Evolutionary conservation across 306 rosid genomes (phyloP).

Genomic region (Rosa chinensis): DNA sequence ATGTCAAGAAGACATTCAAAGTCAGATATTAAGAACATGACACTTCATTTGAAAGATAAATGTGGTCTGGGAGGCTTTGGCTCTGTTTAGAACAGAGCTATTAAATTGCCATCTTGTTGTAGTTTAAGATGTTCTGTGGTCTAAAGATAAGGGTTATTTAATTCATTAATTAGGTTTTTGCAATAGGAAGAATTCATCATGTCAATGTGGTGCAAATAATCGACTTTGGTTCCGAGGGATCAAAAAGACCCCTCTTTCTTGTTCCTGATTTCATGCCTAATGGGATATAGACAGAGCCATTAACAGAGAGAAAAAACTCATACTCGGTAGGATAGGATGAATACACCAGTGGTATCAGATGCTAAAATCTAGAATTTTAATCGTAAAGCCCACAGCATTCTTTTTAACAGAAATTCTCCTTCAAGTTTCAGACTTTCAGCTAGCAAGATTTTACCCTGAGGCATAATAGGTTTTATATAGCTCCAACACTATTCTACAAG

Average conservation of each 20-base stretch:
- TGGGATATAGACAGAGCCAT: not conserved
- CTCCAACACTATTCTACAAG: constrained; percentile 1
- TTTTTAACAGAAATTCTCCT: not conserved
- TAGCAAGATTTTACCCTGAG: constrained; percentile 4
- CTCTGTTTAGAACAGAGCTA: constrained; percentile 7
- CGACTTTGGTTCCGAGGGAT: not conserved
- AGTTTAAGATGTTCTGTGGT: not conserved
- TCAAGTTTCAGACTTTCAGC: constrained; percentile 11
- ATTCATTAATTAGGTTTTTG: not conserved
- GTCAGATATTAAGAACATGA: not conserved
- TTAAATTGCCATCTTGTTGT: not conserved
- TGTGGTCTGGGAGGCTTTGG: not conserved
- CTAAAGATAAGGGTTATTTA: not conserved
- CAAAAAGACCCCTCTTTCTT: constrained; percentile 6
- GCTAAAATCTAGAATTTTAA: constrained; percentile 6
- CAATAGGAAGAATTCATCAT: constrained; percentile 9
- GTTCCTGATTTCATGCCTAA: constrained; percentile 6
- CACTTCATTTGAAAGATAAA: not conserved
- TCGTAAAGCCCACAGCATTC: not conserved
- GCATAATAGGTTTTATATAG: not conserved
- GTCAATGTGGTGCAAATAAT: not conserved
- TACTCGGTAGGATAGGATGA: not conserved
- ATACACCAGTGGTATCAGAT: not conserved
- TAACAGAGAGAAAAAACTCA: no score
- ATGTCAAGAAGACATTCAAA: not conserved